Evolutionary conservation across 805 yeast genomes (phyloP), one percentile per base, ranked within the genome.

Genomic region (Pichia californica): DNA sequence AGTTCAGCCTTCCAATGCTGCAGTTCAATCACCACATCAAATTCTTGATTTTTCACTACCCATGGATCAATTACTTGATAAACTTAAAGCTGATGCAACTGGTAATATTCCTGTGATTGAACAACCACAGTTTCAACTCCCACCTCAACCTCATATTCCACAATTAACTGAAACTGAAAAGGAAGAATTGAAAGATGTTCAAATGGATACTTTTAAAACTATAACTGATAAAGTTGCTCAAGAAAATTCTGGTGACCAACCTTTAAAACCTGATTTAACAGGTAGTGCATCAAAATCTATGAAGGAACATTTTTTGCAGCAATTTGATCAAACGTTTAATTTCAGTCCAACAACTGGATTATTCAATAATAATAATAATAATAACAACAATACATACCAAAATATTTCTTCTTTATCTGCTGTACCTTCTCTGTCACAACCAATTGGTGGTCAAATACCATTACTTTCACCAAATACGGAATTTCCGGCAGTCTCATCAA

Each of bases 41-140:
- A 39, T 59, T 23, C 51, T 83, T 23, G 91, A 84, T 56, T 66
- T 74, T 41, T 71, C 83, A 2, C 63, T 84, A 18, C 89, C 93
- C 7, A 85, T 85, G 94, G 86, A 81, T 54, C 87, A 84, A 56
- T 59, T 85, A 25, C 53, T 85, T 35, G 66, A 67, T 42, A 70
- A 68, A 43, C 59, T 79, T 52, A 65, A 68, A 15, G 52, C 61
- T 34, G 52, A 51, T 16, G 41, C 40, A 16, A 37, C 47, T 5
- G 48, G 41, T 13, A n/a, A 7, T 11, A 32, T 29, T 14, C 23
- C 5, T n/a, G 5, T 23, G 11, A n/a, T 8, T 20, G 11, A 7
- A n/a, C 31, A 39, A 15, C 40, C 21, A 18, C 46, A 27, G n/a
- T 37, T 19, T 2, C 43, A 18, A 8, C n/a, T 8, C 10, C 28